These are phyloP conservation scores for Mycena citricolor DNA, from an alignment of 1,284 basidiomycete species.

Conservation along the genomic window DNA sequence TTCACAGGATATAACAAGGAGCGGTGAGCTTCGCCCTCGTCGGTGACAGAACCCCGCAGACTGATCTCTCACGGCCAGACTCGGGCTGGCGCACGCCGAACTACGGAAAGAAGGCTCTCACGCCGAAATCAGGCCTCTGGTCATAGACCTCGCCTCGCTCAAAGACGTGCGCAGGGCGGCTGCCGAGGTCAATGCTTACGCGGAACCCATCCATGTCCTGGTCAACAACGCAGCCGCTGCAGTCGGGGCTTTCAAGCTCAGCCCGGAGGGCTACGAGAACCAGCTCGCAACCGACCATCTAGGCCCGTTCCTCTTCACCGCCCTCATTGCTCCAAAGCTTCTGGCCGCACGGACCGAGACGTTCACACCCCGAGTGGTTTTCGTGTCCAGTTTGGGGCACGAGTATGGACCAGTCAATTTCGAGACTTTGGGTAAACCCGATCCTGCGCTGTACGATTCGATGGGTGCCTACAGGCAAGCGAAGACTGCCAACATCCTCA, in stretches of 20 bases:
- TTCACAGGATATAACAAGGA: conserved; percentile 13
- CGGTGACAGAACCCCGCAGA: conserved; percentile 1
- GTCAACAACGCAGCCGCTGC: conserved; percentile 1
- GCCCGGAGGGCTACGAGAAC: conserved; percentile 1
- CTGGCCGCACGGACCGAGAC: not conserved
- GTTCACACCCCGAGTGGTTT: conserved; percentile 2
- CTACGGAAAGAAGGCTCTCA: not conserved
- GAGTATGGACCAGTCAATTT: not conserved
- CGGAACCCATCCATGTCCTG: conserved; percentile 11
- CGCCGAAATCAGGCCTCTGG: conserved; percentile 3
- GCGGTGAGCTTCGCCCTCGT: not conserved
- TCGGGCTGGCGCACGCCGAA: no score
- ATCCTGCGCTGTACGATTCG: not conserved
- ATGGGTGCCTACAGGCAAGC: not conserved
- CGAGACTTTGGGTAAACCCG: not conserved
- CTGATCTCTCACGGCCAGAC: not conserved
- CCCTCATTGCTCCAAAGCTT: conserved; percentile 1
- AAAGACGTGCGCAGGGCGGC: conserved; percentile 8
- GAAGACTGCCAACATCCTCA: conserved; percentile 1
- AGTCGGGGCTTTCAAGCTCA: not conserved
- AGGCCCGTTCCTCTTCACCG: conserved; percentile 3
- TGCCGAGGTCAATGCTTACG: conserved; percentile 6
- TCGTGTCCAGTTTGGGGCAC: not conserved
- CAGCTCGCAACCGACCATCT: conserved; percentile 2
- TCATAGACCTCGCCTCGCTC: conserved; percentile 4